Base-by-base conservation (phyloP, 2,329 filamentous ascomycete species). In the Ceratocystis albifundus region DNA sequence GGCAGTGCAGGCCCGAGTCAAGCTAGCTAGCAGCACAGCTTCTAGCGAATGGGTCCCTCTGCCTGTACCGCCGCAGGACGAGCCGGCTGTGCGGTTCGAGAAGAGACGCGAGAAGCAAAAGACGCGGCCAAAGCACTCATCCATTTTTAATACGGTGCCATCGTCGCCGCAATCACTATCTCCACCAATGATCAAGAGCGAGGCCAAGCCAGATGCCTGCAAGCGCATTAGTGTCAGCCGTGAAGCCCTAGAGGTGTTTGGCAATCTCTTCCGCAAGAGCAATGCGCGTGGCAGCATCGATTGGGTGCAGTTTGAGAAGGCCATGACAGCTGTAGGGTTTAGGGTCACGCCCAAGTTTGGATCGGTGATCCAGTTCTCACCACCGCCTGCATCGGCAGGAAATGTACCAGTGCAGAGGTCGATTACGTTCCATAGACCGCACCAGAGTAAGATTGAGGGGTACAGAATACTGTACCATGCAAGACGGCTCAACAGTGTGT, bases 251-350 rank as follows among this genome's bases (percentile, higher is more conserved):
- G 69, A 74, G 0, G 73, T 77, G 3, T 81, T 81, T 64, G 70
- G 71, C 0, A 74, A 71, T 0, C 66, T 78, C 0, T 77, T 78
- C 41, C 48, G 68, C 2, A 73, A 71, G 65, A 71, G 74, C 0
- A 57, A 73, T 15, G 64, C 74, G 0, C 73, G 74, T 1, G 70
- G 74, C 0, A 71, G 74, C 0, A 70, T 77, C 0, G 69, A 59
- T 61, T 79, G 76, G 77, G 48, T 68, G 0, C 71, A 72, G 0
- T 80, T 81, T 32, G 73, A 75, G 64, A 69, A 72, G 0, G 78
- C 77, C 25, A 76, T 80, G 74, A 71, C 69, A 0, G 76, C 77
- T 5, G 41, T 79, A 44, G 74, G 73, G 1, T 80, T 80, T 68
- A 76, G 75, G 0, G 71, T 79, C 1, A 8, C 74, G 1, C 75